Evolutionary conservation across 129 eudicot genomes (phyloP), one percentile per base, ranked within the genome.

Genomic region (Chrysanthemum seticuspe): DNA sequence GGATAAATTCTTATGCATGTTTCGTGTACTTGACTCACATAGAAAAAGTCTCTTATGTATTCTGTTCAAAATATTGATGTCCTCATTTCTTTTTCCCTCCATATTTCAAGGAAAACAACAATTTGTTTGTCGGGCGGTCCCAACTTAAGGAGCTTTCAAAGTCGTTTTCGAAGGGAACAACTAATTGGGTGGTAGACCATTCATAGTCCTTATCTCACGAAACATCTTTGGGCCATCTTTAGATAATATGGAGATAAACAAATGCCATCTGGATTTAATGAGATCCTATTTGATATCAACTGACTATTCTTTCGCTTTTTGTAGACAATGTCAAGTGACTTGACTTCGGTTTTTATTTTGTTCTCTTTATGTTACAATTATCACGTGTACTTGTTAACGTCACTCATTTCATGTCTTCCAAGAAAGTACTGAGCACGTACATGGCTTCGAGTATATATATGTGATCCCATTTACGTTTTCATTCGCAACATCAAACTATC

Each of bases 331-430:
- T 78, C 25, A 40, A 53, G 51, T 16, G 67, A 23, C 72, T 70
- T 62, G 58, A 77, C 70, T 69, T 40, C 0, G 54, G 7, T 15
- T 57, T 72, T 18, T n/a, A 70, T 23, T 23, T 62, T 77, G 44
- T 77, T 68, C 21, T 48, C 69, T 31, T 69, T 13, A 1, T 29
- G 63, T 11, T 60, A 45, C 47, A 76, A 19, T 23, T 52, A 5
- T 70, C 65, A 77, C 60, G 64, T 40, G 79, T 50, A 15, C 16
- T 12, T 29, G 52, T 6, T 34, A 34, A 34, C 16, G 8, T 52
- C 27, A 68, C 25, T 14, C 54, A 54, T 13, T 47, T 65, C 50
- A 2, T 77, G 71, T 77, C 76, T 77, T 77, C 65, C 81, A 77
- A 52, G 64, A 77, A 69, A 69, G 31, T 62, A 40, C 66, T 13